phyloP scores from a whole-genome alignment of 2,329 filamentous ascomycete genomes.

The Fusarium mundagurra region DNA sequence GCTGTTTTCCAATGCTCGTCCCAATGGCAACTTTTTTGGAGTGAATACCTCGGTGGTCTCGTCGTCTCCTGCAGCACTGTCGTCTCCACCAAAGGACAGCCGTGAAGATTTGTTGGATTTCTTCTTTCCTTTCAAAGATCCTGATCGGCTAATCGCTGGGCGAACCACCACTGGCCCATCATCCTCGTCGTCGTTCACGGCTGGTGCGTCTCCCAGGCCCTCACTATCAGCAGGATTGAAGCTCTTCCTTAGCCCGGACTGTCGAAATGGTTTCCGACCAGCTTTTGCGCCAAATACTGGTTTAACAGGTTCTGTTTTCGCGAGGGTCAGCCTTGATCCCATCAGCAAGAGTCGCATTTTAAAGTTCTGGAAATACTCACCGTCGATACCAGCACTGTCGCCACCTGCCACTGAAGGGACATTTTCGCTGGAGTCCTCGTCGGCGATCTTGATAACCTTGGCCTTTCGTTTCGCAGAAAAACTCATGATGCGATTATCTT shows the following conservation, averaged over 20 bases:
- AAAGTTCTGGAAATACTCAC: constrained; percentile 47
- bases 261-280: constrained; percentile 63
- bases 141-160: constrained; percentile 57
- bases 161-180: constrained; percentile 60
- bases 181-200: constrained; percentile 54
- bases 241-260: constrained; percentile 67
- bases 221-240: constrained; percentile 58
- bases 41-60: constrained; percentile 62
- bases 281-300: constrained; percentile 55
- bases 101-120: constrained; percentile 66
- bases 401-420: constrained; percentile 35
- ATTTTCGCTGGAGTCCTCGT: constrained; percentile 59
- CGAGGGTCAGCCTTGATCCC: constrained; percentile 48
- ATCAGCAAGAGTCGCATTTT: constrained; percentile 47
- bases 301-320: constrained; percentile 47
- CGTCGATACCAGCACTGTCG: constrained; percentile 45
- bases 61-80: constrained; percentile 60
- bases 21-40: constrained; percentile 73
- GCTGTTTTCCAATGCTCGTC: constrained; percentile 73
- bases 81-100: constrained; percentile 78
- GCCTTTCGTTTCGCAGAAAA: constrained; percentile 73
- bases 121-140: constrained; percentile 72
- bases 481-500: constrained; percentile 55
- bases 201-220: constrained; percentile 34
- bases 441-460: constrained; percentile 77